phyloP scores from a whole-genome alignment of 352 stramenopile species.

The Pythium utonaiense region DNA sequence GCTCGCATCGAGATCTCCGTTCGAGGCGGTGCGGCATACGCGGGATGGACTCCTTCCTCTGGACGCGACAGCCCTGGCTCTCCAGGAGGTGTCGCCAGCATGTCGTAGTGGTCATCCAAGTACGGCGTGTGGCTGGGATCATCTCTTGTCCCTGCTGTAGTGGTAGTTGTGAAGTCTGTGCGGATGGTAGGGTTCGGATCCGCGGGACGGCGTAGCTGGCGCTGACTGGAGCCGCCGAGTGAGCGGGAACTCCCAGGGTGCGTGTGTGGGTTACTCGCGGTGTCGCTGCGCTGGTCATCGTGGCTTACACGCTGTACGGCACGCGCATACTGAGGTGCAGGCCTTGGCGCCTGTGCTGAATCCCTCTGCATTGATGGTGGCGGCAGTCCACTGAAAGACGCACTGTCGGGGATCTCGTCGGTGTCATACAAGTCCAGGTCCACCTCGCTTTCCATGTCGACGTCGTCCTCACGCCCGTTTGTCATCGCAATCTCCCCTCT shows the following conservation, averaged over 20 bases:
- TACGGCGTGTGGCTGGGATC: no score
- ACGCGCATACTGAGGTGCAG: neutral
- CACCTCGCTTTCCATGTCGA: conserved; percentile 48
- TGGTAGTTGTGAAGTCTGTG: conserved; percentile 54
- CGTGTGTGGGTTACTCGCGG: neutral
- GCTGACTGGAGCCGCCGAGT: conserved; percentile 15
- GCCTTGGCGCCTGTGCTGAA: neutral
- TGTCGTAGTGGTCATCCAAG: conserved; percentile 41
- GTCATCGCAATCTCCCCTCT: conserved; percentile 11
- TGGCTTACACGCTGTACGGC: conserved; percentile 2
- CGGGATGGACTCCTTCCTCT: conserved; percentile 17
- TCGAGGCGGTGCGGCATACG: conserved; percentile 11
- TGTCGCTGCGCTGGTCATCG: conserved; percentile 11
- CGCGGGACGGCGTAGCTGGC: conserved; percentile 16
- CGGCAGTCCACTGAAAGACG: conserved; percentile 18
- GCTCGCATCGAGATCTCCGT: conserved; percentile 35
- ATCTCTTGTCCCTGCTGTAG: no score
- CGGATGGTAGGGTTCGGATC: conserved; percentile 33
- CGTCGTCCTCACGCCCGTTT: conserved; percentile 23
- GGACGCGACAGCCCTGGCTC: conserved; percentile 35
- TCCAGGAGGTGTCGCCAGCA: conserved; percentile 47
- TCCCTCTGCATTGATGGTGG: conserved; percentile 13
- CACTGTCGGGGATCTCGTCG: conserved; percentile 31
- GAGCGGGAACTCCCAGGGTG: conserved; percentile 14
- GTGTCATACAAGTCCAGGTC: conserved; percentile 61